Conservation (phyloP, 345 rosid genomes). For the Hibiscus syriacus region DNA sequence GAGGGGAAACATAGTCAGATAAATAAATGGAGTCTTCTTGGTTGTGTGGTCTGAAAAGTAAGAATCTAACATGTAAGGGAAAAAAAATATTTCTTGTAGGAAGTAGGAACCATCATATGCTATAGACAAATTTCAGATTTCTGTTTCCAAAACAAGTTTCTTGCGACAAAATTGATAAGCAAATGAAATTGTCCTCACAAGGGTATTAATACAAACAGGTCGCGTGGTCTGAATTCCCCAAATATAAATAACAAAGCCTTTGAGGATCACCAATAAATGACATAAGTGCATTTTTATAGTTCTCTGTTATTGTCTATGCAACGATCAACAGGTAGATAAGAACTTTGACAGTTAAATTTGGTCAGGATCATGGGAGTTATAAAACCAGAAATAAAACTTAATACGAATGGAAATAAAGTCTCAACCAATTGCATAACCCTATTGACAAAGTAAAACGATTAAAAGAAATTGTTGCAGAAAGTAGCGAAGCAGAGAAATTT, state of each 20-base stretch:
- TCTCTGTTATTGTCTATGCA: neutral
- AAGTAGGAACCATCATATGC: neutral
- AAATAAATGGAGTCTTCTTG: neutral
- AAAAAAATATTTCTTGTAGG: no score
- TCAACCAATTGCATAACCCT: neutral
- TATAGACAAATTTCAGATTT: neutral
- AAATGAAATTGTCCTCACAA: neutral
- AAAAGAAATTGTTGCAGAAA: neutral
- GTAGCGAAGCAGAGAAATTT: neutral
- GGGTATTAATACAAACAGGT: neutral
- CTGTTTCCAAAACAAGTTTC: neutral
- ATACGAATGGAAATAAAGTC: neutral
- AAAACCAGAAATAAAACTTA: conserved; percentile 15
- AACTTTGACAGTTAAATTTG: neutral
- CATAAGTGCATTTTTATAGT: neutral
- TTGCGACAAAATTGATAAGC: neutral
- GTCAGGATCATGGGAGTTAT: neutral
- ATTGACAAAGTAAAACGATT: neutral
- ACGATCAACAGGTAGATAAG: neutral
- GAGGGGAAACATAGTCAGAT: neutral
- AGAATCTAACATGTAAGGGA: no score
- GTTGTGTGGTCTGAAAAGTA: no score
- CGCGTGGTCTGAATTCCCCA: no score
- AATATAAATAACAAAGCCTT: no score
- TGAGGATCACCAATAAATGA: neutral